These are phyloP conservation scores for Vanrija sp. DNA, from an alignment of 1,284 basidiomycete genomes.

Conservation along the genomic window DNA sequence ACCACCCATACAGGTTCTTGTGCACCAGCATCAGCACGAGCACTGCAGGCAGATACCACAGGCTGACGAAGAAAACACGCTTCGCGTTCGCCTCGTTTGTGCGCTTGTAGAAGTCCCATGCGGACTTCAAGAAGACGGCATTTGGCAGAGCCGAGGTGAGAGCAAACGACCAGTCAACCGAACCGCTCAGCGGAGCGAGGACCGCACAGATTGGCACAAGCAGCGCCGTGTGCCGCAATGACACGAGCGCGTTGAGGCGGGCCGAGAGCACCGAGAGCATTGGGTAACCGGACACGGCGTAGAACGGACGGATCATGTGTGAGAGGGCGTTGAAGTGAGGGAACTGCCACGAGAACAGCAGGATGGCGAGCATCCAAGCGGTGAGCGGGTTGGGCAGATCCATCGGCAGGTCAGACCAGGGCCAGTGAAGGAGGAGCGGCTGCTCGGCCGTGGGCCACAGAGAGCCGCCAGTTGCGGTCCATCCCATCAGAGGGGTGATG, in stretches of 20 bases:
- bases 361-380: constrained; percentile 67
- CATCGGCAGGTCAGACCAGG: constrained; percentile 13
- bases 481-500: constrained; percentile 94
- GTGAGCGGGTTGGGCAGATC: constrained; percentile 63
- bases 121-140: constrained; percentile 62
- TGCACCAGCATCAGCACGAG: constrained; percentile 92
- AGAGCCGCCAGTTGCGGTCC: constrained; percentile 87
- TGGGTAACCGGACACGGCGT: constrained; percentile 87
- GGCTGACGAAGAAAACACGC: constrained; percentile 70
- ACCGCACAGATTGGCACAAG: constrained; percentile 76
- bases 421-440: constrained; percentile 51
- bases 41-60: constrained; percentile 89
- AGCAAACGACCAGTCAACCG: constrained; percentile 84
- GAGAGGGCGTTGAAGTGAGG: constrained; percentile 97
- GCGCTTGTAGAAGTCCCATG: constrained; percentile 70
- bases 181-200: constrained; percentile 76
- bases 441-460: constrained; percentile 63
- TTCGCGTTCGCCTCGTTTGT: constrained; percentile 70
- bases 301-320: constrained; percentile 78
- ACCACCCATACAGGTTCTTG: constrained; percentile 76
- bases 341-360: constrained; percentile 97
- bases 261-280: constrained; percentile 88
- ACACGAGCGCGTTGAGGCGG: constrained; percentile 75
- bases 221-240: constrained; percentile 75
- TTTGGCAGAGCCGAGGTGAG: constrained; percentile 75